Conservation (phyloP, 202 grass and related monocot genomes). For the Brachypodium distachyon region DNA sequence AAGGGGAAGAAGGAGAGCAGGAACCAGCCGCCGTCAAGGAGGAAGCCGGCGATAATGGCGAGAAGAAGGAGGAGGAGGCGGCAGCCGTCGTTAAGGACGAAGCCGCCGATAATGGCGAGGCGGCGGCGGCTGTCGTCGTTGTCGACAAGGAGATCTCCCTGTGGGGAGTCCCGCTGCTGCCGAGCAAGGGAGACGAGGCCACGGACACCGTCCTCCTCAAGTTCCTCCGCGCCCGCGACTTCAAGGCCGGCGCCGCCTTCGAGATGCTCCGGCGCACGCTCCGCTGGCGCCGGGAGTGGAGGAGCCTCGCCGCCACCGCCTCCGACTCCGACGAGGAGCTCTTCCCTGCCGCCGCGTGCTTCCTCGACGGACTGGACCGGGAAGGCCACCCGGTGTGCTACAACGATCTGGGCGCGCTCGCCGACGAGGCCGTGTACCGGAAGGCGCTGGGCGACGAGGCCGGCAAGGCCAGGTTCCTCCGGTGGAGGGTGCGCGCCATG, state of each 20-base stretch:
- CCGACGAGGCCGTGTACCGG: slow-evolving; percentile 39
- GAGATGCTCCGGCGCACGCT: slow-evolving; percentile 73
- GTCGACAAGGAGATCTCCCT: slow-evolving; percentile 49
- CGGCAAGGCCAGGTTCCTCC: slow-evolving; percentile 59
- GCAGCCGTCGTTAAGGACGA: not conserved
- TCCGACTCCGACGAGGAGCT: not conserved
- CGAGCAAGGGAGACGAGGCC: slow-evolving; percentile 62
- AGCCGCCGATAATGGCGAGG: not conserved
- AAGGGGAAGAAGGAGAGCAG: not conserved
- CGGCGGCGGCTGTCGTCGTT: not conserved
- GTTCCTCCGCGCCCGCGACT: slow-evolving; percentile 94
- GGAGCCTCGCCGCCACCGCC: slow-evolving; percentile 25
- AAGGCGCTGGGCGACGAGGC: slow-evolving; percentile 58
- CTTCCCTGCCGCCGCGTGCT: slow-evolving; percentile 33
- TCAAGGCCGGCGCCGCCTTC: slow-evolving; percentile 83
- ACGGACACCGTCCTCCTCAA: slow-evolving; percentile 86
- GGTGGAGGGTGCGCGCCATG: slow-evolving; percentile 79
- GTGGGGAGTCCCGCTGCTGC: slow-evolving; percentile 81
- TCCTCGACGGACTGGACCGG: slow-evolving; percentile 61
- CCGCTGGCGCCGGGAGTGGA: slow-evolving; percentile 58
- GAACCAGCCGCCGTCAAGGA: not conserved
- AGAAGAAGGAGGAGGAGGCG: slow-evolving; percentile 13
- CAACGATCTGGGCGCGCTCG: slow-evolving; percentile 59
- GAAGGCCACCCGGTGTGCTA: slow-evolving; percentile 92
- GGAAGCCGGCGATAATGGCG: not conserved